phyloP scores from a whole-genome alignment of 129 eudicot species.

The Centrapalus pauciflorus region DNA sequence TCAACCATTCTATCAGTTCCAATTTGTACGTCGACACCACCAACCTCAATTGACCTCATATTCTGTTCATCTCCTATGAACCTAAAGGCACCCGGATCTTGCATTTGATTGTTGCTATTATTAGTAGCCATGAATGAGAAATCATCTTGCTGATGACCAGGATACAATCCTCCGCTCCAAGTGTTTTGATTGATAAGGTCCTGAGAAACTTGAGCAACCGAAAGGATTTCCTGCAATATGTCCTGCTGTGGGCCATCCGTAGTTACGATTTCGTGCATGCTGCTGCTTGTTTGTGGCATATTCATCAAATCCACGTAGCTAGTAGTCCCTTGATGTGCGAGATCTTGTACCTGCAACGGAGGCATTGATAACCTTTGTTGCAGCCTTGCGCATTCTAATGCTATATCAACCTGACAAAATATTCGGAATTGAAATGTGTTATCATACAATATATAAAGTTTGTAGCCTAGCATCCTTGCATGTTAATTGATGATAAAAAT shows the following conservation, averaged over 20 bases:
- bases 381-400: conserved; percentile 91
- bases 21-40: conserved; percentile 40
- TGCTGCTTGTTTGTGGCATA: conserved; percentile 42
- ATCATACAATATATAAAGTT: neutral
- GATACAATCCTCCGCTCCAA: conserved; percentile 43
- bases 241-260: conserved; percentile 44
- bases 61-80: conserved; percentile 38
- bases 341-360: conserved; percentile 74
- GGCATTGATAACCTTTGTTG: conserved; percentile 76
- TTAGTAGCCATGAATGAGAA: conserved; percentile 47
- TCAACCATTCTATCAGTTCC: conserved; percentile 46
- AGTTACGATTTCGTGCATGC: conserved; percentile 26
- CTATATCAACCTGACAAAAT: conserved; percentile 68
- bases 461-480: neutral
- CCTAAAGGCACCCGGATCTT: conserved; percentile 32
- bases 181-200: conserved; percentile 56
- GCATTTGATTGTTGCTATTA: conserved; percentile 32
- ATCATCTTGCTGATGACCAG: conserved; percentile 40
- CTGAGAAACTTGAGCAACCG: conserved; percentile 82
- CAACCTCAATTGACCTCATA: conserved; percentile 48
- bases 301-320: conserved; percentile 33
- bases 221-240: conserved; percentile 72
- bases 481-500: neutral
- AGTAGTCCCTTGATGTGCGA: conserved; percentile 39
- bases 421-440: neutral